Percentiles rank a stretch among this genome's conserved stretches.
Evolutionary conservation across 129 eudicot species (phyloP).

Genomic region (Glebionis coronaria): DNA sequence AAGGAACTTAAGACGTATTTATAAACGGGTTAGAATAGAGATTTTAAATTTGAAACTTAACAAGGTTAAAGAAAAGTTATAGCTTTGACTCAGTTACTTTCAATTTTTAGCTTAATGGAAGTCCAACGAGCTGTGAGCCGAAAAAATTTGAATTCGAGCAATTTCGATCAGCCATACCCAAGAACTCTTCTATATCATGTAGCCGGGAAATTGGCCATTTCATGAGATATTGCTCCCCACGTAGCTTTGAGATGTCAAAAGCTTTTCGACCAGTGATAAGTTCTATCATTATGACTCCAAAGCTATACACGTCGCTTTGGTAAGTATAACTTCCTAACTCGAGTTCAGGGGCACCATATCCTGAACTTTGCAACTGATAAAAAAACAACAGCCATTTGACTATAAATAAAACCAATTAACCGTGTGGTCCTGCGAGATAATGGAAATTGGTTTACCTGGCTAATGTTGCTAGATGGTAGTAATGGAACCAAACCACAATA

Average conservation of each 20-base stretch:
- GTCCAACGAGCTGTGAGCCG: too few relatives aligned
- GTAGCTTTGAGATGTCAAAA: slow-evolving; percentile 77
- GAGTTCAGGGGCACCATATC: slow-evolving; percentile 96
- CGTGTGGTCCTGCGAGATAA: not conserved
- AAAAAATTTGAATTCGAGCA: too few relatives aligned
- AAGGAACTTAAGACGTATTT: too few relatives aligned
- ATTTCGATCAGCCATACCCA: too few relatives aligned
- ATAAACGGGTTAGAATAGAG: too few relatives aligned
- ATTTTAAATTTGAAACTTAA: too few relatives aligned
- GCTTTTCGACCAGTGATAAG: slow-evolving; percentile 78
- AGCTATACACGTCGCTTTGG: slow-evolving; percentile 92
- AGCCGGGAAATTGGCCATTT: slow-evolving; percentile 85
- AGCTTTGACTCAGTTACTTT: too few relatives aligned
- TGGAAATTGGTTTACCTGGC: slow-evolving; percentile 53
- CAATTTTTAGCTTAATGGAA: too few relatives aligned
- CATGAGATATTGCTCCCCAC: slow-evolving; percentile 78
- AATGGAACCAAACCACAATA: slow-evolving; percentile 78
- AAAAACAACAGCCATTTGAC: slow-evolving; percentile 17
- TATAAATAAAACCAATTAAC: not conserved
- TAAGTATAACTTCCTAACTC: slow-evolving; percentile 74
- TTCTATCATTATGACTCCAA: slow-evolving; percentile 89
- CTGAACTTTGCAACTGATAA: slow-evolving; percentile 57
- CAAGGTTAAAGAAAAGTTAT: too few relatives aligned
- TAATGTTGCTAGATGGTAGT: slow-evolving; percentile 42
- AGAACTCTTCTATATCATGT: slow-evolving; percentile 87